These are phyloP conservation scores for Henckelia pumila DNA, from an alignment of 257 asterid genomes.

Conservation along the genomic window DNA sequence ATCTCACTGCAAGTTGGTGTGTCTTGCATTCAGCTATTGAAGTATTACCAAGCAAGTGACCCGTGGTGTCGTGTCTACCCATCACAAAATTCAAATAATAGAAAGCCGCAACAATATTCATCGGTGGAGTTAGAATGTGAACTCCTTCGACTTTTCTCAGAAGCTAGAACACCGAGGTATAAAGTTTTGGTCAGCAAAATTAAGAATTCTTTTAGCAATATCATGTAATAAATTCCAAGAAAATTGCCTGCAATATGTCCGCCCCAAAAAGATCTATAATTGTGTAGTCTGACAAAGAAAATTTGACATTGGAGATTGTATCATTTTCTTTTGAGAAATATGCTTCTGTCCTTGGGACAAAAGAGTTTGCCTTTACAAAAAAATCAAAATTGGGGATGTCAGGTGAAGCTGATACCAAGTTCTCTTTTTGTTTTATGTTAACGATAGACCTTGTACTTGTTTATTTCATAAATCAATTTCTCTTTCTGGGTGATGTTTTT, in stretches of 20 bases:
- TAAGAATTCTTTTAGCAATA: slow-evolving; percentile 1
- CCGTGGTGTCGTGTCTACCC: slow-evolving; percentile 64
- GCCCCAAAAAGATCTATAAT: neutral
- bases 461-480: neutral
- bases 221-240: slow-evolving; percentile 13
- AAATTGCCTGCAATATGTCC: slow-evolving; percentile 2
- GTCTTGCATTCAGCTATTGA: slow-evolving; percentile 48
- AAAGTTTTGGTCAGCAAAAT: slow-evolving; percentile 20
- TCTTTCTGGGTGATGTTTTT: neutral
- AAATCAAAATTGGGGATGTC: too few relatives aligned
- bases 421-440: neutral
- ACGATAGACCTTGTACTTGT: neutral
- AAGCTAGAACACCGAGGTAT: slow-evolving; percentile 59
- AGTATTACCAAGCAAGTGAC: slow-evolving; percentile 45
- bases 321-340: neutral
- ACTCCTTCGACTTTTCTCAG: slow-evolving; percentile 45
- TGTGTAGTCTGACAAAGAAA: neutral
- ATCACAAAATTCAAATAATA: slow-evolving; percentile 34
- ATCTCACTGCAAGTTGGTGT: neutral
- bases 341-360: too few relatives aligned
- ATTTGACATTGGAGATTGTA: neutral
- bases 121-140: slow-evolving; percentile 47
- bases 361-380: too few relatives aligned
- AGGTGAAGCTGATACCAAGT: neutral
- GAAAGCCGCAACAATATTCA: slow-evolving; percentile 47